phyloP scores from a whole-genome alignment of 2,329 filamentous ascomycete species.

The Rutstroemia sp. region DNA sequence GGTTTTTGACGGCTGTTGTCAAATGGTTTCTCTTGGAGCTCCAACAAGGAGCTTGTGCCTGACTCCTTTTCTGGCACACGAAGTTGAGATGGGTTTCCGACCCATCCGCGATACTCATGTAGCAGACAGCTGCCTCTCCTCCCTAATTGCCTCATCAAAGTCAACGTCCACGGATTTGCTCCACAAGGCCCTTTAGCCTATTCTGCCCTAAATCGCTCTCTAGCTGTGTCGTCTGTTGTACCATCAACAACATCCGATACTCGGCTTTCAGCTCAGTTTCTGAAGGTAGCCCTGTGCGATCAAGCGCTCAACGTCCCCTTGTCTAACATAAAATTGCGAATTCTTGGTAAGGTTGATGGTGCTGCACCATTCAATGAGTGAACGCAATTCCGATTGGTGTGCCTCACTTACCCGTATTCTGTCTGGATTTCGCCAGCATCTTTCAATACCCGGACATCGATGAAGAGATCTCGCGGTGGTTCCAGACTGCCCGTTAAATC shows the following conservation, averaged over 20 bases:
- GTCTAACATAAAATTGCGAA: constrained; percentile 93
- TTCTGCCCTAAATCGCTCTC: neutral
- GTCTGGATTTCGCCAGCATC: constrained; percentile 98
- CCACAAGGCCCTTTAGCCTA: neutral
- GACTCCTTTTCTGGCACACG: too few relatives aligned
- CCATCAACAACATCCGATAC: neutral
- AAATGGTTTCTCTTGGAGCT: neutral
- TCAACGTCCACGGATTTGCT: neutral
- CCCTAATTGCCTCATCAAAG: neutral
- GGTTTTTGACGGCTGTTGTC: neutral
- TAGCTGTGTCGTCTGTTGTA: neutral
- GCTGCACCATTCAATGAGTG: constrained; percentile 38
- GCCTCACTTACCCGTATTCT: constrained; percentile 76
- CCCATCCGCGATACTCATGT: too few relatives aligned
- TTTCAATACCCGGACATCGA: constrained; percentile 91
- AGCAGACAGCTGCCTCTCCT: neutral
- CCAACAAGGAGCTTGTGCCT: too few relatives aligned
- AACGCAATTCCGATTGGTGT: constrained; percentile 7
- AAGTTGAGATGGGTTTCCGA: too few relatives aligned
- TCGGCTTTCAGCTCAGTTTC: constrained; percentile 61
- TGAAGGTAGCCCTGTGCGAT: constrained; percentile 94
- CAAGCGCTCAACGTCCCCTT: constrained; percentile 89
- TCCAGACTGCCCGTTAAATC: constrained; percentile 91
- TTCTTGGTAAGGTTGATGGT: constrained; percentile 96
- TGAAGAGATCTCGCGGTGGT: constrained; percentile 91